Evolutionary conservation across 768 basidiomycete species (phyloP), one percentile per base, ranked within the genome.

Genomic region (Auricularia sp.): DNA sequence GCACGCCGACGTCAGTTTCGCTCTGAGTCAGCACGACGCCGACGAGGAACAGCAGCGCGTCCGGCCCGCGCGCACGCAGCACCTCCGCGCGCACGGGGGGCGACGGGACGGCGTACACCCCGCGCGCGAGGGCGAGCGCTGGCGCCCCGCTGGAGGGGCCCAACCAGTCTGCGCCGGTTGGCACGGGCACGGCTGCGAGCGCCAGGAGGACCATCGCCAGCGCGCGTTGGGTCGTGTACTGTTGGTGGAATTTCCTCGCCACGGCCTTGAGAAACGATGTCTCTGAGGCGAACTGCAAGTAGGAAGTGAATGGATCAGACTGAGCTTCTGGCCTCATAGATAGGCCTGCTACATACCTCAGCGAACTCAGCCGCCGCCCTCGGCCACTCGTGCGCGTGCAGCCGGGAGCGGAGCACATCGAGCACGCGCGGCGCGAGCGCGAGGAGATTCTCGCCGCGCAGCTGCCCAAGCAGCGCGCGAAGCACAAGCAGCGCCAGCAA

Each of bases 11-110:
- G 24, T 42, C 34, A 21, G 34, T 11, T 68, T 63, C 2, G 72
- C 78, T 82, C 29, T 29, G 29, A 29, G 29, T 29, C 89, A 92
- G 56, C 21, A 51, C 34, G 33, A 89, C 71, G 0, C 90, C 88
- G 0, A 88, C 83, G 11, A 99, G 82, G 78, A 99, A 96, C 0
- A 86, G 79, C 13, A 98, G 77, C 0, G 89, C 80, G 63, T 87
- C 88, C 36, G 87, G 83, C 62, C 82, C 84, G 13, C 96, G 77
- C 65, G 80, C 83, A 37, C 81, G 75, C 71, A 98, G 92, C 3
- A 95, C 75, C 0, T 79, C 72, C 64, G 80, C 82, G 29, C 94
- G 80, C 61, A 94, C 73, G 16, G 1, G 81, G 77, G 0, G 89
- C 80, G 7, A 92, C 74, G 3, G 79, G 73, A 0, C 80, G 76